Base-by-base conservation (phyloP, 2,329 filamentous ascomycete genomes). In the Didymosphaeria variabile region DNA sequence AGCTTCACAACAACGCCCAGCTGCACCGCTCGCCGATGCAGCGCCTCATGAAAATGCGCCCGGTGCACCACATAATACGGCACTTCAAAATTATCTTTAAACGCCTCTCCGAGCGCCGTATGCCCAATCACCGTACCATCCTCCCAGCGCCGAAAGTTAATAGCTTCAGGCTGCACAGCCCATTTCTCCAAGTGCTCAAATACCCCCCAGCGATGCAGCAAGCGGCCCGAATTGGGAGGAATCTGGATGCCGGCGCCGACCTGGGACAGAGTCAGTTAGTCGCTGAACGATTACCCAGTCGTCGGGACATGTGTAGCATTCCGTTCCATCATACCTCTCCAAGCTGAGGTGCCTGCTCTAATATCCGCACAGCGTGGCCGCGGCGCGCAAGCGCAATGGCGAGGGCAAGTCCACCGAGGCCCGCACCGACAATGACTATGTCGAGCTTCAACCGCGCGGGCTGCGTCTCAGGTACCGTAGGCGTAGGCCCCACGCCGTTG, bases 101-200 rank as follows among this genome's bases (percentile, higher is more conserved):
- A 75, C 62, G 86, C 87, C 0, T 86, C 86, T 0, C 83, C 81
- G 13, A 78, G 75, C 64, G 87, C 70, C 17, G 86, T 83, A 10
- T 80, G 70, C 0, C 83, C 83, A 0, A 87, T 72, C 0, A 82
- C 47, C 40, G 72, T 70, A n/a, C 71, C 67, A 31, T 86, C 82
- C 5, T 82, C 79, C 68, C 85, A 88, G 8, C 85, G 76, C 47
- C 82, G 81, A 9, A 88, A 81, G 2, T 78, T 74, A 0, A 87
- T 73, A 0, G 76, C 76, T 1, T 76, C 79, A 0, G 86, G 86
- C 54, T 77, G 74, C 12, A 55, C 51, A 10, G 59, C 61, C 29
- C 59, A 57, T 6, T 31, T 34, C 10, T 56, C 12, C 7, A 69
- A 54, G 36, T 62, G 61, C 1, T 61, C 51, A 1, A 54, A 59